Evolutionary conservation across 73 alveolate species (phyloP).

Genomic region (Durusdinium trenchii): DNA sequence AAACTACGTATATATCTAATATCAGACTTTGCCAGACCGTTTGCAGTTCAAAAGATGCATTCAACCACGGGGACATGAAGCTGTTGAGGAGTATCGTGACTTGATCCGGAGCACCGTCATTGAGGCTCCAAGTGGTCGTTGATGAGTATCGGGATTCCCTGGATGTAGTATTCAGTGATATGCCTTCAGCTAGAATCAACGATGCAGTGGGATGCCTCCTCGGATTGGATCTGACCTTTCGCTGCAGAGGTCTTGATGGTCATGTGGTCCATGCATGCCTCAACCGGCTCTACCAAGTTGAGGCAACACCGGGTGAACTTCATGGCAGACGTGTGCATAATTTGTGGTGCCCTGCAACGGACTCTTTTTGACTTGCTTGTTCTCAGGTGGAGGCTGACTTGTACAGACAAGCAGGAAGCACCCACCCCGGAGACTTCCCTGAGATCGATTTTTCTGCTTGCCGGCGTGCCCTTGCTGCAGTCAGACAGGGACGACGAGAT

Average conservation of each 20-base stretch:
- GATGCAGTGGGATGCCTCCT: no score
- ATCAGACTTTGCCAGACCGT: no score
- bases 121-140: neutral
- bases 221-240: no score
- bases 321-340: neutral
- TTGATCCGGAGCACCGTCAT: slow-evolving; percentile 56
- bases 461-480: slow-evolving; percentile 50
- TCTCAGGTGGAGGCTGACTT: slow-evolving; percentile 74
- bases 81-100: slow-evolving; percentile 44
- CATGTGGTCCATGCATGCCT: slow-evolving; percentile 81
- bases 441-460: slow-evolving; percentile 58
- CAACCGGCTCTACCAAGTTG: slow-evolving; percentile 57
- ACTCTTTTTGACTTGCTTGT: neutral
- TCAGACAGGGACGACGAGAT: neutral
- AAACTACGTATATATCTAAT: no score
- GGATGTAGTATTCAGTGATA: no score
- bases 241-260: slow-evolving; percentile 32
- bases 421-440: slow-evolving; percentile 64
- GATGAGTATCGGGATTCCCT: no score
- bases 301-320: no score
- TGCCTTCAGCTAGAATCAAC: no score
- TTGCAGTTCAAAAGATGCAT: no score
- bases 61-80: no score
- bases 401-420: slow-evolving; percentile 78
- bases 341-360: neutral